Base-by-base conservation (phyloP, 2,329 filamentous ascomycete genomes). In the Alternaria angustiovoidea region DNA sequence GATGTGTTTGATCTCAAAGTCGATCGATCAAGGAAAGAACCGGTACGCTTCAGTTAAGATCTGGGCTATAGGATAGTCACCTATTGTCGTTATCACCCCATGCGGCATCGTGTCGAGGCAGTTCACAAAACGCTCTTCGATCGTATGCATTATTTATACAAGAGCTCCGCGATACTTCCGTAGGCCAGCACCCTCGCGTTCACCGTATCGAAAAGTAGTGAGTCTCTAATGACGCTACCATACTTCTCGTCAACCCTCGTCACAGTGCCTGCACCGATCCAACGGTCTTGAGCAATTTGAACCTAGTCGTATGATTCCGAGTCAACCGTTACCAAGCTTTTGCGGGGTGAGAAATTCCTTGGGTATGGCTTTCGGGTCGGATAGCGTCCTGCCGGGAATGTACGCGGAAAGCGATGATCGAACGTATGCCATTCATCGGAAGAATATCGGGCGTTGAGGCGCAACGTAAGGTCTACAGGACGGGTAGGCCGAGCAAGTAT, bases 1-100 rank as follows among this genome's bases (percentile, higher is more conserved):
- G 84, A 87, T 67, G 76, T 87, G 1, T 87, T 87, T 63, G 76
- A 85, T 30, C 53, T 87, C 8, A 82, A 79, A 32, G 81, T 87
- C 0, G 75, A 85, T 61, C 72, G 83, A 7, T 63, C 57, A 1
- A 61, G 65, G 34, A 63, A 51, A 43, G 51, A 63, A 12, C 65
- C 63, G 4, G 63, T 65, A 8, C 43, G 36, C 9, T 63, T 62
- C 16, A 32, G 18, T 11, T 47, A 42, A 51, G 18, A 24, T 39
- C 3, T 18, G 11, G 22, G 16, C 22, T 41, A 20, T 12, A n/a
- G 4, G 5, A 28, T 22, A 51, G 11, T 20, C 5, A 38, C 42
- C 28, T 22, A 34, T 20, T 22, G 16, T 20, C 20, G 20, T 24
- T 14, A 22, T 26, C 24, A n/a, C 22, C 44, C 20, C 22, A 42